Conservation (phyloP, 2,329 filamentous ascomycete genomes). For the Karstenula rhodostoma region DNA sequence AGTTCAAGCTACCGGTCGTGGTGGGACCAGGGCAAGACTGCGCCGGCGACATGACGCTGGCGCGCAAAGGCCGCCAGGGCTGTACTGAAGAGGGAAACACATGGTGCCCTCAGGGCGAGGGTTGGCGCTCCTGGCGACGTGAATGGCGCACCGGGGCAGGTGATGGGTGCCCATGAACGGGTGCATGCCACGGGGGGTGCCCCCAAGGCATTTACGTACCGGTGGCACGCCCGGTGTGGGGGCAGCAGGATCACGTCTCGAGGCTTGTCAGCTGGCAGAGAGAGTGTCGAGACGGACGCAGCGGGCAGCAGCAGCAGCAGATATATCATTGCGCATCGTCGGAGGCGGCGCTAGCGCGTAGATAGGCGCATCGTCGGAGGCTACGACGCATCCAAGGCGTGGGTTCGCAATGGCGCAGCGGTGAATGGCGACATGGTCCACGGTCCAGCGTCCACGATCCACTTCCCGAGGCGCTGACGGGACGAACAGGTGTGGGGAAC, state of each 20-base stretch:
- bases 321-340: not conserved
- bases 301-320: too few relatives aligned
- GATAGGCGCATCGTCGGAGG: not conserved
- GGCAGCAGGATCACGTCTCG: not conserved
- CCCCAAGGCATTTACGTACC: constrained; percentile 7
- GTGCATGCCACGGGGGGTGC: not conserved
- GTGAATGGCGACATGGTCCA: constrained; percentile 13
- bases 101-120: constrained; percentile 2
- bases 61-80: not conserved
- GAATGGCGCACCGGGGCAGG: constrained; percentile 9
- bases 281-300: too few relatives aligned
- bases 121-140: constrained; percentile 1
- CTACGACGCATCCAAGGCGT: not conserved
- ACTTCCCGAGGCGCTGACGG: constrained; percentile 13
- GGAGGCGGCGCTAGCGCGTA: not conserved
- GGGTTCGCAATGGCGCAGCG: constrained; percentile 2
- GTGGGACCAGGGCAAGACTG: not conserved
- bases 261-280: not conserved
- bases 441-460: not conserved
- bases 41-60: not conserved
- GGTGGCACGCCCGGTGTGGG: not conserved
- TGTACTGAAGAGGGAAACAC: not conserved
- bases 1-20: not conserved
- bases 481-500: constrained; percentile 17
- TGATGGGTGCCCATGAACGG: not conserved